Conservation (phyloP, 1,284 basidiomycete species). For the Tausonia pullulans region DNA sequence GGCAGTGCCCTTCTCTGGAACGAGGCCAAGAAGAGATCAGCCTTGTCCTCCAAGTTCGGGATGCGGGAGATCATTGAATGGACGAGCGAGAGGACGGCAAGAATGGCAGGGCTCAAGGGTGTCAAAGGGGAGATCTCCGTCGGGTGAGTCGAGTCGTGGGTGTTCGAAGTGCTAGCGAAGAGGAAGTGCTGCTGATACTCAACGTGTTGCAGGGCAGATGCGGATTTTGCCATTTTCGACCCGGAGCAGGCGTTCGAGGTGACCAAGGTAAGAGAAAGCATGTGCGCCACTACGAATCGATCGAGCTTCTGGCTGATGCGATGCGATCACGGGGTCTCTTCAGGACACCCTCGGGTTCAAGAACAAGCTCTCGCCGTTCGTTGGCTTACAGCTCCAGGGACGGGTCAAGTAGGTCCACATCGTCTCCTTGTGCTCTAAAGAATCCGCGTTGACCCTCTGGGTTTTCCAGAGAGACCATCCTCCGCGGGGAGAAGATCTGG, state of each 20-base stretch:
- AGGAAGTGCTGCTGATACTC: not conserved
- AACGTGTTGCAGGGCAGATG: not conserved
- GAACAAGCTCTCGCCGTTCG: conserved; percentile 83
- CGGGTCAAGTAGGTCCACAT: conserved; percentile 4
- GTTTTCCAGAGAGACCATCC: conserved; percentile 1
- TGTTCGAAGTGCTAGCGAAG: not conserved
- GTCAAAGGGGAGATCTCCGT: conserved; percentile 58
- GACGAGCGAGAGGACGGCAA: conserved; percentile 58
- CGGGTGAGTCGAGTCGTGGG: conserved; percentile 36
- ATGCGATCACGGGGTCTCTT: not conserved
- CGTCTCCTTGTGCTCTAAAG: not conserved
- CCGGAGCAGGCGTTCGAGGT: conserved; percentile 48
- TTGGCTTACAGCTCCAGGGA: conserved; percentile 59
- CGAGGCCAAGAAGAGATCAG: conserved; percentile 37
- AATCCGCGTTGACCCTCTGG: not conserved
- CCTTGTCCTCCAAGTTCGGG: conserved; percentile 34
- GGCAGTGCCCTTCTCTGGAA: conserved; percentile 79
- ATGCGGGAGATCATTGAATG: conserved; percentile 59
- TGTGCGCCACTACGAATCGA: not conserved
- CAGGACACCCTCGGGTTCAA: conserved; percentile 77
- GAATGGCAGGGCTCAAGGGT: conserved; percentile 57
- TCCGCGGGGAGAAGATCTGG: conserved; percentile 3
- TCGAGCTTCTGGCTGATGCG: not conserved
- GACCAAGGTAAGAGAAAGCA: conserved; percentile 39
- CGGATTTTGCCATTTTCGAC: conserved; percentile 50